These are phyloP conservation scores for Phyllostachys edulis DNA, from an alignment of 176 grass and related monocot species.

Conservation along the genomic window DNA sequence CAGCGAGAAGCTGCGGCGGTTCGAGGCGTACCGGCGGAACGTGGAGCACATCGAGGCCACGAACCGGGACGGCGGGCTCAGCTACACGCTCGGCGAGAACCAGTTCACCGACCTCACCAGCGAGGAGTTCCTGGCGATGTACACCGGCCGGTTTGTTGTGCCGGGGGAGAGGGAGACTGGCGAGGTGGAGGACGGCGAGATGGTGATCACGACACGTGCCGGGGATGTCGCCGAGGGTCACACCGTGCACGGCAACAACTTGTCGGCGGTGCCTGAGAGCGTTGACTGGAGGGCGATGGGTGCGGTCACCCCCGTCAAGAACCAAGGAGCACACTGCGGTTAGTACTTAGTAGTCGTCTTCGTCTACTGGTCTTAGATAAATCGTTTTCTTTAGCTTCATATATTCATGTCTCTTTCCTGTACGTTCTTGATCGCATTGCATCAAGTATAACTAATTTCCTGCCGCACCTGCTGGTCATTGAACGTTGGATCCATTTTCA, in stretches of 20 bases:
- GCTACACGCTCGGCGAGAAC: constrained; percentile 21
- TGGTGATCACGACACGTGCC: neutral
- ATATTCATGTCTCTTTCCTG: no score
- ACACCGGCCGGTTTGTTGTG: neutral
- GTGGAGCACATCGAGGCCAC: constrained; percentile 18
- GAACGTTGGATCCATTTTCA: no score
- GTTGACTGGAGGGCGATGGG: constrained; percentile 54
- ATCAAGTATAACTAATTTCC: no score
- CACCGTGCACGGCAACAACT: neutral
- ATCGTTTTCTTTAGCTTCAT: no score
- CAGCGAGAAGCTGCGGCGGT: neutral
- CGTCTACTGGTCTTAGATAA: no score
- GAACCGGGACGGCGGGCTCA: neutral
- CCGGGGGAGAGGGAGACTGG: no score
- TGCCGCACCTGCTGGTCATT: no score
- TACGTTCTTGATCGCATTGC: no score
- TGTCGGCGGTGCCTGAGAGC: neutral
- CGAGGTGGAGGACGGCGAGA: neutral
- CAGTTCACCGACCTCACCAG: constrained; percentile 42
- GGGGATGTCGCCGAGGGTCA: neutral
- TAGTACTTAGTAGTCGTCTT: neutral
- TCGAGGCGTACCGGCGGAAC: constrained; percentile 26
- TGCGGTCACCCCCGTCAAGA: constrained; percentile 52
- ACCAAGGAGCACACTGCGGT: constrained; percentile 59
- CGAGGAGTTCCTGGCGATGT: constrained; percentile 23